These are phyloP conservation scores for Pestalotiopsis sp. DNA, from an alignment of 2,329 filamentous ascomycete species.

Conservation along the genomic window DNA sequence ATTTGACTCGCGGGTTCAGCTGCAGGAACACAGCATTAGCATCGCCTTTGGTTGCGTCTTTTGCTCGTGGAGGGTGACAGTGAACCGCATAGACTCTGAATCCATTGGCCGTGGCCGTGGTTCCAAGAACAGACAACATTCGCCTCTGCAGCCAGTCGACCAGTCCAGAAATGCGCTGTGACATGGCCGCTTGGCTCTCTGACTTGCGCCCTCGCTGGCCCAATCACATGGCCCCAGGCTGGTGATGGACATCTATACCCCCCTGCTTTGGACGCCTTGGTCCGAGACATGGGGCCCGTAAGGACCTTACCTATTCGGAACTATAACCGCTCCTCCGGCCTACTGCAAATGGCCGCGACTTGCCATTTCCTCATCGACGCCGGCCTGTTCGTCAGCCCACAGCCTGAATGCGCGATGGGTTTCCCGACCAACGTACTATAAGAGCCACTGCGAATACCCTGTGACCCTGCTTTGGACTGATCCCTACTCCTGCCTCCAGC, in stretches of 20 bases:
- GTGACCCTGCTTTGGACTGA: not conserved
- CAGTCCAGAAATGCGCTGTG: not conserved
- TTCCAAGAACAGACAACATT: not conserved
- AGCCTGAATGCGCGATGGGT: not conserved
- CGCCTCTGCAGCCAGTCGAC: not conserved
- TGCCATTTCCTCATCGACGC: constrained; percentile 1
- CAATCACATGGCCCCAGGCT: not conserved
- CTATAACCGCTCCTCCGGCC: constrained; percentile 2
- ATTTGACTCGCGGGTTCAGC: constrained; percentile 6
- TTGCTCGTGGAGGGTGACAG: constrained; percentile 5
- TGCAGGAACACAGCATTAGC: constrained; percentile 9
- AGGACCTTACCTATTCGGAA: constrained; percentile 12
- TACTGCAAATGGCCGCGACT: not conserved
- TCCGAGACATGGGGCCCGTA: not conserved
- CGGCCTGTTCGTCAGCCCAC: not conserved
- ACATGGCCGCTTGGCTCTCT: not conserved
- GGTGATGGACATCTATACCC: not conserved
- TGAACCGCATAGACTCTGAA: not conserved
- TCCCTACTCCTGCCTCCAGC: not conserved
- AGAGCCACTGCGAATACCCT: constrained; percentile 11
- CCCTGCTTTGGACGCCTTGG: constrained; percentile 3
- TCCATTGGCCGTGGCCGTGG: not conserved
- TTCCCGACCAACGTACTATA: constrained; percentile 3
- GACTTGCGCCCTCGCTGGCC: not conserved
- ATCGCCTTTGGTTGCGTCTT: constrained; percentile 5